A percentile compares a stretch with the other conserved stretches of the same genome.
These are phyloP conservation scores for Penicillium sp. DNA, from an alignment of 2,329 filamentous ascomycete genomes.

Conservation along the genomic window DNA sequence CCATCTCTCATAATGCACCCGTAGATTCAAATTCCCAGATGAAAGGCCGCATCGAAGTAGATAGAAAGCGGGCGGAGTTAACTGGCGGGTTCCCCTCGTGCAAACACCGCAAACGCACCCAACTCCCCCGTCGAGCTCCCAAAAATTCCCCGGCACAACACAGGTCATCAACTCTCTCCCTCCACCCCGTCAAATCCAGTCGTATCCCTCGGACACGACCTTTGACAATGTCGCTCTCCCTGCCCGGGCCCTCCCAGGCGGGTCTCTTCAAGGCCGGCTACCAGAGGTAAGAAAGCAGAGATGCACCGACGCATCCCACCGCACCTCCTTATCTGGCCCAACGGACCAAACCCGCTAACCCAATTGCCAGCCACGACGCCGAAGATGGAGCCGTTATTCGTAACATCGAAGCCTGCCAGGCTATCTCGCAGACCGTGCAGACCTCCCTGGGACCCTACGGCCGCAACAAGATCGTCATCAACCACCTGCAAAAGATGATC, in stretches of 20 bases:
- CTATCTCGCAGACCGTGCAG: conserved; percentile 93
- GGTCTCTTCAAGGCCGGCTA: conserved; percentile 96
- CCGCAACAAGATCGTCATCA: conserved; percentile 99
- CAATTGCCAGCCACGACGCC: conserved; percentile 75
- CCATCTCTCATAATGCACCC: neutral
- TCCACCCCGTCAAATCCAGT: conserved; percentile 17
- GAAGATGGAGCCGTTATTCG: conserved; percentile 98
- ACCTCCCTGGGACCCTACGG: conserved; percentile 96
- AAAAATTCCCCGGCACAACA: conserved; percentile 38
- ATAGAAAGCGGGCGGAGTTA: conserved; percentile 4
- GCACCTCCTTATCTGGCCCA: conserved; percentile 21
- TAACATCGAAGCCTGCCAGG: conserved; percentile 97
- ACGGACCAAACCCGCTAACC: conserved; percentile 13
- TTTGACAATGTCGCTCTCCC: conserved; percentile 78
- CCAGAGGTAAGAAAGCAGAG: conserved; percentile 67
- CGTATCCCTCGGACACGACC: conserved; percentile 25
- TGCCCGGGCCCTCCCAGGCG: conserved; percentile 89
- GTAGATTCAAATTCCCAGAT: neutral
- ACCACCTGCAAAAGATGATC: conserved; percentile 99
- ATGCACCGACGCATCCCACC: conserved; percentile 5
- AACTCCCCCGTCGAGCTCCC: conserved; percentile 28
- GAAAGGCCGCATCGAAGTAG: neutral
- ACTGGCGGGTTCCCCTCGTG: conserved; percentile 33
- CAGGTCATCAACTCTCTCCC: conserved; percentile 23
- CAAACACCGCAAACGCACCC: conserved; percentile 41